A percentile compares a stretch with the other conserved stretches of the same genome.
These are phyloP conservation scores for Aegle marmelos DNA, from an alignment of 345 rosid genomes.

Conservation along the genomic window DNA sequence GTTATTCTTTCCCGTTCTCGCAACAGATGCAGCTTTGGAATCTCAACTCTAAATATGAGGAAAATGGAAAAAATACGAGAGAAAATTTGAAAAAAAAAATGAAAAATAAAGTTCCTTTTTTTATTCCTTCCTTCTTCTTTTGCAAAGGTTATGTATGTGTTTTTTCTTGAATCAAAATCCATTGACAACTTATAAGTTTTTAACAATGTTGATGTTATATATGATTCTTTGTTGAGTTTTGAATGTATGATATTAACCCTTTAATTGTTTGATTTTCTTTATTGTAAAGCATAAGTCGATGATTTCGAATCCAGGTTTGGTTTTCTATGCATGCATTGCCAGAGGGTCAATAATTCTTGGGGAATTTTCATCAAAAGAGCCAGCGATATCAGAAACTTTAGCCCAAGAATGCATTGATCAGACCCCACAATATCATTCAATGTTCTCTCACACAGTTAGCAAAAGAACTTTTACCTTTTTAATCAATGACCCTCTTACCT, in stretches of 20 bases:
- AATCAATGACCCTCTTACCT: constrained; percentile 53
- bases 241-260: neutral
- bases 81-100: neutral
- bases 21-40: neutral
- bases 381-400: constrained; percentile 43
- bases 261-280: neutral
- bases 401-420: constrained; percentile 59
- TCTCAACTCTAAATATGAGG: neutral
- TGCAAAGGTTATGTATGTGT: neutral
- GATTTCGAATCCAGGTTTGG: constrained; percentile 58
- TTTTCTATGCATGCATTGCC: constrained; percentile 68
- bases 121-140: no score
- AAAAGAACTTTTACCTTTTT: constrained; percentile 57
- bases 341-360: constrained; percentile 59
- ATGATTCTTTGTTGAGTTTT: neutral
- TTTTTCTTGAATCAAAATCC: neutral
- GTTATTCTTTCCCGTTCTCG: neutral
- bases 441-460: constrained; percentile 64
- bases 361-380: constrained; percentile 46
- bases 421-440: constrained; percentile 69
- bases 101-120: no score
- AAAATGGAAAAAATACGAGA: neutral
- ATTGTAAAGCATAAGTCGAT: constrained; percentile 25
- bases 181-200: neutral
- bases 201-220: neutral